Percentiles rank a stretch among this genome's conserved stretches.
Evolutionary conservation across 2,329 filamentous ascomycete species (phyloP).

Genomic region (Aspergillus nomiae): DNA sequence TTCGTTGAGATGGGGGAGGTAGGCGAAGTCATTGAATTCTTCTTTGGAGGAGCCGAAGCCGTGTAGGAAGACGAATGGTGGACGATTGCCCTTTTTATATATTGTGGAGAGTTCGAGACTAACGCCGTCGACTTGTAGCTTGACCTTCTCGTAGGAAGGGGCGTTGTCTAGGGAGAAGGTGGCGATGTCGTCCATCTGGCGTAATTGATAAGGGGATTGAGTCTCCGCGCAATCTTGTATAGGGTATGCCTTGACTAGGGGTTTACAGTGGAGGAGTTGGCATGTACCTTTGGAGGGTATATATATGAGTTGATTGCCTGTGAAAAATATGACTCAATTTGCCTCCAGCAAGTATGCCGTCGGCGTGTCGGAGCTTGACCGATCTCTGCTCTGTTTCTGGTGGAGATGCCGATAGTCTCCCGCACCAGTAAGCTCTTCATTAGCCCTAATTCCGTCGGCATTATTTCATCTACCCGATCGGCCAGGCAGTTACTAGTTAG

Average conservation of each 20-base stretch:
- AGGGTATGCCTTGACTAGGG: background rate
- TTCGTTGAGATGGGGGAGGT: slow-evolving; percentile 18
- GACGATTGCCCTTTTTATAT: slow-evolving; percentile 17
- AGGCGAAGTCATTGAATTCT: slow-evolving; percentile 22
- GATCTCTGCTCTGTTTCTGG: background rate
- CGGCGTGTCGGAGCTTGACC: background rate
- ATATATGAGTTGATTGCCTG: background rate
- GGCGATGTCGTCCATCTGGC: background rate
- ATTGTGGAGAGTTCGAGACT: slow-evolving; percentile 23
- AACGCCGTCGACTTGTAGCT: slow-evolving; percentile 22
- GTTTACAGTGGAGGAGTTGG: background rate
- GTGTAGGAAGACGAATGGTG: slow-evolving; percentile 27
- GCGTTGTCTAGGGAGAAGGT: background rate
- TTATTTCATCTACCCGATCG: background rate
- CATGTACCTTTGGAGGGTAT: background rate
- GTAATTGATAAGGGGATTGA: background rate
- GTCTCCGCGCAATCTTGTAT: background rate
- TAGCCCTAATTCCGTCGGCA: background rate
- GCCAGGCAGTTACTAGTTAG: background rate
- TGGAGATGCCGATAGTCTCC: background rate
- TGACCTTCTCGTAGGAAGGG: background rate
- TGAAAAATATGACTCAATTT: background rate
- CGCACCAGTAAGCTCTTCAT: background rate
- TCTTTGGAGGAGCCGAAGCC: slow-evolving; percentile 31
- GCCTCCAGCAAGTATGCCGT: background rate